Conservation (phyloP, 2,329 filamentous ascomycete species). For the Colletotrichum sp. region DNA sequence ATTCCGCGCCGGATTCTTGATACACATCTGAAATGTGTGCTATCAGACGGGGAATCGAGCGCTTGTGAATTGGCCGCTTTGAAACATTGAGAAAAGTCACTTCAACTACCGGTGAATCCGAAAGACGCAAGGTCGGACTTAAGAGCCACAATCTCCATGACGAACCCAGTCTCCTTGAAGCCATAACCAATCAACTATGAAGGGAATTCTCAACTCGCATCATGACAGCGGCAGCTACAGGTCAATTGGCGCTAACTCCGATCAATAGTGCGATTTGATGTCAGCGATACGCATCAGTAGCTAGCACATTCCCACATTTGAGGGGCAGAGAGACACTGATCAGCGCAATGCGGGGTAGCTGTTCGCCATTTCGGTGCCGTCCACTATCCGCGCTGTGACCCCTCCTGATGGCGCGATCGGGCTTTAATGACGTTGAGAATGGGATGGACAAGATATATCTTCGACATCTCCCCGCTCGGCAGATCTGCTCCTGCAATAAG, state of each 20-base stretch:
- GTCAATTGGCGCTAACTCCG: neutral
- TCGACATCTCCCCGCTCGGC: neutral
- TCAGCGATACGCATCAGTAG: neutral
- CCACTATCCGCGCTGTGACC: constrained; percentile 8
- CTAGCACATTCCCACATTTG: neutral
- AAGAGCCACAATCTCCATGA: neutral
- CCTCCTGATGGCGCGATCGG: constrained; percentile 5
- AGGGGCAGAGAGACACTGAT: neutral
- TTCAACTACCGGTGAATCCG: neutral
- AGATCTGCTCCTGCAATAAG: neutral
- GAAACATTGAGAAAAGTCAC: neutral
- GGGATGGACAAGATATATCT: neutral
- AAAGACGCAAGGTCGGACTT: neutral
- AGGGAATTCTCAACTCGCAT: neutral
- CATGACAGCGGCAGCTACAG: neutral
- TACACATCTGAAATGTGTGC: neutral
- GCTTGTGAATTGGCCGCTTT: neutral
- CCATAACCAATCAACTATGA: neutral
- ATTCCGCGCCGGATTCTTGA: neutral
- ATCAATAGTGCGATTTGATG: neutral
- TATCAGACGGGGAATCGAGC: neutral
- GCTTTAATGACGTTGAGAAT: constrained; percentile 2
- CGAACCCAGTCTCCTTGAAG: neutral
- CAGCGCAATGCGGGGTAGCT: constrained; percentile 11
- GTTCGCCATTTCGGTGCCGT: neutral